Base-by-base conservation (phyloP, 306 rosid genomes). In the Begonia loranthoides region DNA sequence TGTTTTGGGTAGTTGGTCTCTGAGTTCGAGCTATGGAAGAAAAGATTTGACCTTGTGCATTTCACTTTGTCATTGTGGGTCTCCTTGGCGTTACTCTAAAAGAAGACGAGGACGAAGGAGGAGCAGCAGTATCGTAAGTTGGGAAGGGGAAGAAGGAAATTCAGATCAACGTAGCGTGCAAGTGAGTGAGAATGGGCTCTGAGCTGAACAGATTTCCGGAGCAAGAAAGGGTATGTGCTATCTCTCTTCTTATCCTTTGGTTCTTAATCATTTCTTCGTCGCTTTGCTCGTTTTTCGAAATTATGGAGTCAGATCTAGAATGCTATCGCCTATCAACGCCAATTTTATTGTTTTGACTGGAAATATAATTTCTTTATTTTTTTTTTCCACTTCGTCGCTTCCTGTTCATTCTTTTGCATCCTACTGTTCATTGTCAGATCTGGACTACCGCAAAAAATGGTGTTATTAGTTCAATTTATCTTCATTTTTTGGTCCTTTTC, bases 121-220 rank as follows among this genome's bases (percentile, higher is more conserved):
- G 1, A 28, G 36, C 9, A 4, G 36, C 3, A 7, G 36, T 7
- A 28, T 28, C 9, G 4, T 28, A 28, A 28, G 36, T 28, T 7
- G 36, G 36, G 9, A 28, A 28, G 36, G 36, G 36, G 36, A 28
- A 4, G 36, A 28, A 28, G 36, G 36, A 28, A 28, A 28, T 28
- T 28, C 36, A 28, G 36, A 28, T 28, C 36, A n/a, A n/a, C n/a
- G 4, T 28, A 28, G 36, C 36, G 4, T 28, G 36, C 22, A 19
- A 10, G 13, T 8, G 49, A n/a, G 48, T 54, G 41, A 59, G 44
- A 45, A 86, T 86, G 95, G 93, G 93, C 40, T 82, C 95, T 36
- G 93, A 86, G 73, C 95, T 81, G 72, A 79, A 79, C 66, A 76
- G 92, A 68, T 81, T 81, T 71, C 87, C 87, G 63, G 87, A 77